Evolutionary conservation across 495 filamentous ascomycete species (phyloP).

Genomic region (Aspergillus hancockii): DNA sequence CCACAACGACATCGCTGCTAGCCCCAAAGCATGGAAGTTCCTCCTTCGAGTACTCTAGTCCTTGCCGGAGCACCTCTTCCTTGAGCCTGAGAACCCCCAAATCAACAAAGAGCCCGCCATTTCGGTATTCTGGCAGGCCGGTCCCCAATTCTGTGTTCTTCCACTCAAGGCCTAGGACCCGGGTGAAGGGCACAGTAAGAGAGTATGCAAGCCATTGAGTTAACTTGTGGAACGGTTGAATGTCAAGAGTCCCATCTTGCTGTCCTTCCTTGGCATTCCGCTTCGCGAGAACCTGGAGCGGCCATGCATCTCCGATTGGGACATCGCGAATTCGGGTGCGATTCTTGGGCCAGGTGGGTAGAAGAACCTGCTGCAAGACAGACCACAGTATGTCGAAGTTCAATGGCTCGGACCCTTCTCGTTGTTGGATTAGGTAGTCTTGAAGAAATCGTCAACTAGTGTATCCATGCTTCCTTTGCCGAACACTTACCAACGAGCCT

Average conservation of each 20-base stretch:
- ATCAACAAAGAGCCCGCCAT: conserved; percentile 83
- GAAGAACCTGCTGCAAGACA: conserved; percentile 50
- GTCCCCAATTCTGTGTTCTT: conserved; percentile 76
- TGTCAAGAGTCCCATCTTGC: conserved; percentile 16
- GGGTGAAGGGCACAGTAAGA: conserved; percentile 83
- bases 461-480: too few relatives aligned
- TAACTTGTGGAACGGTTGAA: conserved; percentile 75
- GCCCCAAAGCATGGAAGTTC: conserved; percentile 80
- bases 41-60: conserved; percentile 45
- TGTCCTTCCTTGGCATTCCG: conserved; percentile 12
- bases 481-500: conserved; percentile 56
- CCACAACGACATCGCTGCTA: conserved; percentile 81
- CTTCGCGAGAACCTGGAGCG: conserved; percentile 33
- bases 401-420: conserved; percentile 16
- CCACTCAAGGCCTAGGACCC: conserved; percentile 73
- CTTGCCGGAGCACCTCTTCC: conserved; percentile 58
- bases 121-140: conserved; percentile 84
- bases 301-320: conserved; percentile 61
- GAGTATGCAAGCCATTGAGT: conserved; percentile 92
- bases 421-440: conserved; percentile 51
- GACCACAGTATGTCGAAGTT: conserved; percentile 47
- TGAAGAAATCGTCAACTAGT: not conserved
- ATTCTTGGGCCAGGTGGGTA: conserved; percentile 57
- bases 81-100: conserved; percentile 80
- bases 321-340: conserved; percentile 52